Evolutionary conservation across 169 alveolate species (phyloP), one percentile per base, ranked within the genome.

Genomic region (Plasmodium gallinaceum): DNA sequence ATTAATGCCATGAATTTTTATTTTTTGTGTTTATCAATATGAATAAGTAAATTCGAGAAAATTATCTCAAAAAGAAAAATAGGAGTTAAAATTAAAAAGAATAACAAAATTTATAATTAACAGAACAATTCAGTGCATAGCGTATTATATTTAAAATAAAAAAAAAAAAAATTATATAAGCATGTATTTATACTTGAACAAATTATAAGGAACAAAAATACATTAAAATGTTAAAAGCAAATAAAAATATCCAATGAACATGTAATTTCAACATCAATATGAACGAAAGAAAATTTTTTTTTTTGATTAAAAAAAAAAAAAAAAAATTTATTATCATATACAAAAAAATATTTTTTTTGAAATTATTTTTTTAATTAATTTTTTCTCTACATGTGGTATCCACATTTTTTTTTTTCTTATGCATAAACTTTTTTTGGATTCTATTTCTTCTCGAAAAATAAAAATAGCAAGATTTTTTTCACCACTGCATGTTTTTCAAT

Each of bases 401-500:
- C 69, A 60, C 66, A 45, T 46, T 73, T 73, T 58, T 24, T 39
- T 61, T 74, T 39, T 64, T 64, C 73, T 61, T 48, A 32, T 64
- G 14, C 73, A 64, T 64, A 16, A 32, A 37, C 10, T 39, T 22
- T 9, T 14, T 39, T 64, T 42, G 12, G 20, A 64, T 64, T 16
- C 72, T 57, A 57, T 57, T 74, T 74, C 73, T 51, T 58, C 74
- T 74, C 74, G 58, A 74, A 62, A 54, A 48, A 12, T 39, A 73
- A 52, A 52, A 14, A 60, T 73, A 43, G 68, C 43, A 73, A 32
- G 46, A 60, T 73, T 46, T 64, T 57, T 57, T 65, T 65, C 70
- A 20, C 26, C 69, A 78, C 64, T 57, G 51, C 89, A 64, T 70
- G 89, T 65, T 78, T 70, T 32, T 64, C 61, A 78, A 64, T 32